phyloP scores from a whole-genome alignment of 2,329 filamentous ascomycete species.

The Claviceps spartinae region DNA sequence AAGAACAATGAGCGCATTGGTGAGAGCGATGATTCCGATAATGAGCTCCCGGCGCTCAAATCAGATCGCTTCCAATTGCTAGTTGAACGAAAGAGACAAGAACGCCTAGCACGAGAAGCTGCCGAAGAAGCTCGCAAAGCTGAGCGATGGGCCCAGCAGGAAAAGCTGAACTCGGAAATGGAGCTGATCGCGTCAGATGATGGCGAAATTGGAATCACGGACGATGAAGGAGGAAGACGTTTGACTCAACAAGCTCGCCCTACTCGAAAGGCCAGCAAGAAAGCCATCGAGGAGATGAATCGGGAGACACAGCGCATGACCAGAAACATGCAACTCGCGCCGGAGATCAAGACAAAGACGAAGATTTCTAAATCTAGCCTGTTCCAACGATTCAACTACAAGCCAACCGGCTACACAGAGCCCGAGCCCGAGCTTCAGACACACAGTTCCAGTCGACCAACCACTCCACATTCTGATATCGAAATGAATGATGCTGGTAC shows the following conservation, averaged over 20 bases:
- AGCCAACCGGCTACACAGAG: constrained; percentile 22
- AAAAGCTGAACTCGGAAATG: constrained; percentile 22
- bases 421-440: constrained; percentile 6
- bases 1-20: constrained; percentile 13
- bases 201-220: constrained; percentile 38
- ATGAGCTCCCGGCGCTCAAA: constrained; percentile 31
- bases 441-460: constrained; percentile 42
- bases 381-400: constrained; percentile 73
- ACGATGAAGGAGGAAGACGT: constrained; percentile 48
- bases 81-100: constrained; percentile 58
- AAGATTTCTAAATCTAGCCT: constrained; percentile 75
- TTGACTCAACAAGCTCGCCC: constrained; percentile 59
- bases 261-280: constrained; percentile 80
- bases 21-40: constrained; percentile 29
- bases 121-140: constrained; percentile 36
- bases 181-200: constrained; percentile 24
- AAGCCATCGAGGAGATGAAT: constrained; percentile 87
- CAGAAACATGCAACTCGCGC: constrained; percentile 79
- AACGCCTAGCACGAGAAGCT: constrained; percentile 54
- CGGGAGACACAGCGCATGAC: constrained; percentile 85
- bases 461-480: constrained; percentile 37
- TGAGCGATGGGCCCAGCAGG: constrained; percentile 26
- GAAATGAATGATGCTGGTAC: constrained; percentile 43
- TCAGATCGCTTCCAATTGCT: constrained; percentile 57
- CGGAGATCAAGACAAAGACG: constrained; percentile 83